Percentiles rank a stretch among this genome's conserved stretches.
Conservation (phyloP, 179 eudicot species). For the Heliamphora pulchella region DNA sequence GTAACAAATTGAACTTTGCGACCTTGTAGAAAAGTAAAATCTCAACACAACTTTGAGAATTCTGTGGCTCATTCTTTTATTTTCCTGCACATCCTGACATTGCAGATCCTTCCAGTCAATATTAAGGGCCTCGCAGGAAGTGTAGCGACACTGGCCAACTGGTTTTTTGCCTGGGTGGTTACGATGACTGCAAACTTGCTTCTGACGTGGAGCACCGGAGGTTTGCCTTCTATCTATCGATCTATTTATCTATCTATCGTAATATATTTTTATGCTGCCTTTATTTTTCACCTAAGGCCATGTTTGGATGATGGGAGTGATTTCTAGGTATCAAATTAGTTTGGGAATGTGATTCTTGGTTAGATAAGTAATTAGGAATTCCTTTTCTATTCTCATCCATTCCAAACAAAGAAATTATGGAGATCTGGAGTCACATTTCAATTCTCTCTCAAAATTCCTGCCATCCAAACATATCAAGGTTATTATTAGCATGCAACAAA, state of each 20-base stretch:
- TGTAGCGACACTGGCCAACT: conserved; percentile 75
- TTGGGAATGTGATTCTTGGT: no score
- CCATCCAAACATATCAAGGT: no score
- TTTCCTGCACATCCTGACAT: conserved; percentile 6
- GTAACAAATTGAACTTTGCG: neutral
- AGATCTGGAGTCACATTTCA: no score
- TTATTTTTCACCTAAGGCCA: neutral
- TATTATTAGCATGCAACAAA: no score
- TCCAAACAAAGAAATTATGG: no score
- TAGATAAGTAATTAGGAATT: no score
- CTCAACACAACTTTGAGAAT: neutral
- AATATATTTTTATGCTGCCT: neutral
- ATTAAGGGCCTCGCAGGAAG: conserved; percentile 97
- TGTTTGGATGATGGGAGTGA: no score
- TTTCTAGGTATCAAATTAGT: no score
- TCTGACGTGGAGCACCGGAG: conserved; percentile 77
- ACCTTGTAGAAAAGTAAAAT: neutral
- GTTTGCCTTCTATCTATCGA: conserved; percentile 25
- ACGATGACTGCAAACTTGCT: conserved; percentile 83
- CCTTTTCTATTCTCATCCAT: neutral
- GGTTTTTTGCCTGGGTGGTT: conserved; percentile 69
- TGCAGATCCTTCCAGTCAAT: conserved; percentile 80
- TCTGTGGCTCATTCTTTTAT: neutral
- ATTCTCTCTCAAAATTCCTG: no score
- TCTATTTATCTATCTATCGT: neutral